Conservation (phyloP, 495 filamentous ascomycete genomes). For the Cenococcum geophilum region DNA sequence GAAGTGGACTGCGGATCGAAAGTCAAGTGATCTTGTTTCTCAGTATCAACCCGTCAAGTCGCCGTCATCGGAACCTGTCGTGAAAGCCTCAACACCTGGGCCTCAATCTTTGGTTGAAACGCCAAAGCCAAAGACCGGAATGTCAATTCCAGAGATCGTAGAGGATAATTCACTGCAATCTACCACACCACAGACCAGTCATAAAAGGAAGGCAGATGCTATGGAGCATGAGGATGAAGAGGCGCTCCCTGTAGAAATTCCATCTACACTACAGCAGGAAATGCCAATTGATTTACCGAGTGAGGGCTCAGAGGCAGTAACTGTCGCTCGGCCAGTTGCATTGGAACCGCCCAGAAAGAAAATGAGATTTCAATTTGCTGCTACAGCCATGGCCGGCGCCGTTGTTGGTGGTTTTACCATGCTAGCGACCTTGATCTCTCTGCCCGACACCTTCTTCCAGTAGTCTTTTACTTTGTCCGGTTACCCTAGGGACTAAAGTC, state of each 20-base stretch:
- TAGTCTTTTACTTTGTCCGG: neutral
- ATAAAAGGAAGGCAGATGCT: constrained; percentile 21
- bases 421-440: constrained; percentile 1
- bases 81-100: neutral
- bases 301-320: neutral
- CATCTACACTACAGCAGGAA: neutral
- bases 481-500: neutral
- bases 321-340: neutral
- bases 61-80: too few species aligned
- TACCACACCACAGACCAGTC: neutral
- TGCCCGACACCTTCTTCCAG: constrained; percentile 17
- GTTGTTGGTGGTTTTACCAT: constrained; percentile 6
- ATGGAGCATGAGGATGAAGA: constrained; percentile 3
- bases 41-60: too few species aligned
- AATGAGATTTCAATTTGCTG: constrained; percentile 1
- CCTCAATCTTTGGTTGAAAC: neutral
- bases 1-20: too few species aligned
- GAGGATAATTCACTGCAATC: constrained; percentile 12
- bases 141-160: constrained; percentile 28
- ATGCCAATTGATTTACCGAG: neutral
- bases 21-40: too few species aligned
- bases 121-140: constrained; percentile 10
- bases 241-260: neutral
- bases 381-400: constrained; percentile 5
- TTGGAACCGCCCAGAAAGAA: constrained; percentile 1